Conservation (phyloP, 495 filamentous ascomycete genomes). For the Penicillium mononematosum region DNA sequence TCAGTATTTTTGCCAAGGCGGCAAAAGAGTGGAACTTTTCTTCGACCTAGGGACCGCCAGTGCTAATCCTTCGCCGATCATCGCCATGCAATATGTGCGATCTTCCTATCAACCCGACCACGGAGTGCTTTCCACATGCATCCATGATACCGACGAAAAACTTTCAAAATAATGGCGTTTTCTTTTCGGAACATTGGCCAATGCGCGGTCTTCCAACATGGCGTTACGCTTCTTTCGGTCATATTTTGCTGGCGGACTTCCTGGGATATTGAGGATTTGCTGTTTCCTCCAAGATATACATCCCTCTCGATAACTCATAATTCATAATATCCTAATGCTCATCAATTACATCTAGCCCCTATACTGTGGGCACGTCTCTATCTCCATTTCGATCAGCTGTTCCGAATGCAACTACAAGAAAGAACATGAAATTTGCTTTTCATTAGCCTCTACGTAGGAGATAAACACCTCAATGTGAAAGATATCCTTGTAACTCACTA, state of each 20-base stretch:
- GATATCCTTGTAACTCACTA: not conserved
- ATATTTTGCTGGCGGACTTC: not conserved
- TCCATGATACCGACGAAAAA: constrained; percentile 1
- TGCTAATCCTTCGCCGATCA: not conserved
- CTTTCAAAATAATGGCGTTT: not conserved
- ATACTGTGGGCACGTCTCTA: not conserved
- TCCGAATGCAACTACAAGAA: not conserved
- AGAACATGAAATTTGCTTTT: not conserved
- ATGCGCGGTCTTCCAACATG: constrained; percentile 3
- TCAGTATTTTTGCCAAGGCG: not conserved
- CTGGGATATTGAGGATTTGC: not conserved
- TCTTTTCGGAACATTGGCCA: not conserved
- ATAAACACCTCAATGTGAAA: not conserved
- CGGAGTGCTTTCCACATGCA: not conserved
- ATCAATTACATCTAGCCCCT: not conserved
- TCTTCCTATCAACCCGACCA: not conserved
- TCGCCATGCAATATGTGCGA: not conserved
- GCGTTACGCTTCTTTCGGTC: not conserved
- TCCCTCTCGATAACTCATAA: not conserved
- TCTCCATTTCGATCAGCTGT: not conserved
- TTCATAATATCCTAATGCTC: not conserved
- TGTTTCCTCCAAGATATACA: not conserved
- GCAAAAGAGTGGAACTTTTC: not conserved
- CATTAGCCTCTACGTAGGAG: not conserved
- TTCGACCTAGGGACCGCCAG: not conserved